phyloP scores from a whole-genome alignment of 1,284 basidiomycete genomes.

The Microbotryum violaceum region DNA sequence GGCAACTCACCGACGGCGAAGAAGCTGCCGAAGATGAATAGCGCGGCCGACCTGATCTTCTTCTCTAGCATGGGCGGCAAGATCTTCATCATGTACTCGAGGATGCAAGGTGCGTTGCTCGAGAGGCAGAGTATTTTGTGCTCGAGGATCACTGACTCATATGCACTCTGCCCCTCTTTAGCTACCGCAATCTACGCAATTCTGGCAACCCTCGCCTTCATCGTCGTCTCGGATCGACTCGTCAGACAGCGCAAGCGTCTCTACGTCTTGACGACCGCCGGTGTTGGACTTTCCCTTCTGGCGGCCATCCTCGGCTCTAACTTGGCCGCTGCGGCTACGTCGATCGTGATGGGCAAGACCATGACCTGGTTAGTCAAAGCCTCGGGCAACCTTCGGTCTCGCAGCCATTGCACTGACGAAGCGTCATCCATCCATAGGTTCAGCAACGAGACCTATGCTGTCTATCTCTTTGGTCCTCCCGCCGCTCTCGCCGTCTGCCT shows the following conservation, averaged over 20 bases:
- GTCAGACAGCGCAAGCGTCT: conserved; percentile 30
- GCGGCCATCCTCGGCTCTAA: conserved; percentile 57
- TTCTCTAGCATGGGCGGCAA: conserved; percentile 58
- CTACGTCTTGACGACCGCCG: conserved; percentile 38
- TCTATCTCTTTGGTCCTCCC: conserved; percentile 71
- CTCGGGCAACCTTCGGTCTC: conserved; percentile 41
- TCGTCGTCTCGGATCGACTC: conserved; percentile 46
- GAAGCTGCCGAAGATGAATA: conserved; percentile 45
- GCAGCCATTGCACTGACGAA: neutral
- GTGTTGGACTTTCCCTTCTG: conserved; percentile 37
- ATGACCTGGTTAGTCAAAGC: conserved; percentile 39
- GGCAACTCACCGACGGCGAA: conserved; percentile 41
- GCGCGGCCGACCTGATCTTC: conserved; percentile 57
- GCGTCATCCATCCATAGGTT: conserved; percentile 57
- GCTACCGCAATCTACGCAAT: conserved; percentile 50
- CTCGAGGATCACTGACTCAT: too few relatives aligned
- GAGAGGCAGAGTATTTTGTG: too few relatives aligned
- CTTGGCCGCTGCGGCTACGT: conserved; percentile 64
- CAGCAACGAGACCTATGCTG: conserved; percentile 59
- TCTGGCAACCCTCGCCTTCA: conserved; percentile 41
- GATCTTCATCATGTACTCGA: conserved; percentile 64
- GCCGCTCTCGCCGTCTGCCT: conserved; percentile 45
- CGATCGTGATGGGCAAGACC: conserved; percentile 53
- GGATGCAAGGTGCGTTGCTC: conserved; percentile 53
- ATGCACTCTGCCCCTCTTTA: too few relatives aligned